phyloP scores from a whole-genome alignment of 148 eudicot species.

The Oxyria digyna region DNA sequence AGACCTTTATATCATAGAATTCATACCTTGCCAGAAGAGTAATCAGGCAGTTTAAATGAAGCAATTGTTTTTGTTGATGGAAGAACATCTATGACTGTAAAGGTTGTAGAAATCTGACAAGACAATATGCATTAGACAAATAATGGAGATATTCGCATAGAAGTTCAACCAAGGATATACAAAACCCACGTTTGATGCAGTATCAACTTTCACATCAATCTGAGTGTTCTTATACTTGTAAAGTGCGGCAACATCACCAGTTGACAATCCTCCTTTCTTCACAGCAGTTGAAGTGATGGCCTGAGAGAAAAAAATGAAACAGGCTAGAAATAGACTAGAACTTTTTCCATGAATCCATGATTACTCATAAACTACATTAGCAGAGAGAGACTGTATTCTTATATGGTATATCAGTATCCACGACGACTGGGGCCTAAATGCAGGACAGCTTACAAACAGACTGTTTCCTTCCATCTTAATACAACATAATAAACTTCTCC shows the following conservation, averaged over 20 bases:
- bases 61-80: conserved; percentile 83
- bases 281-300: conserved; percentile 81
- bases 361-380: background rate
- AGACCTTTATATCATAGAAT: background rate
- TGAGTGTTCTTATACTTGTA: conserved; percentile 64
- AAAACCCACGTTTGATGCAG: conserved; percentile 64
- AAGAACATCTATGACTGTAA: conserved; percentile 44
- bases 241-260: conserved; percentile 72
- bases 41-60: conserved; percentile 65
- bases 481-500: background rate
- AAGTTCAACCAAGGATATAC: background rate
- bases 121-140: conserved; percentile 7
- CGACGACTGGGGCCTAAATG: background rate
- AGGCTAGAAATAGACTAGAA: background rate
- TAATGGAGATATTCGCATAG: background rate
- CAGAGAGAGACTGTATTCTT: background rate
- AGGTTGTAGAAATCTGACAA: conserved; percentile 64
- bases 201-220: conserved; percentile 71
- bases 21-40: conserved; percentile 69
- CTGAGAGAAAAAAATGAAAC: conserved; percentile 13
- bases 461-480: background rate
- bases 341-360: background rate
- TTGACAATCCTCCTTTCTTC: conserved; percentile 87
- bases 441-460: background rate
- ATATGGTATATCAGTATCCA: background rate